Base-by-base conservation (phyloP, 2,329 filamentous ascomycete species). In the Colletotrichum plurivorum region DNA sequence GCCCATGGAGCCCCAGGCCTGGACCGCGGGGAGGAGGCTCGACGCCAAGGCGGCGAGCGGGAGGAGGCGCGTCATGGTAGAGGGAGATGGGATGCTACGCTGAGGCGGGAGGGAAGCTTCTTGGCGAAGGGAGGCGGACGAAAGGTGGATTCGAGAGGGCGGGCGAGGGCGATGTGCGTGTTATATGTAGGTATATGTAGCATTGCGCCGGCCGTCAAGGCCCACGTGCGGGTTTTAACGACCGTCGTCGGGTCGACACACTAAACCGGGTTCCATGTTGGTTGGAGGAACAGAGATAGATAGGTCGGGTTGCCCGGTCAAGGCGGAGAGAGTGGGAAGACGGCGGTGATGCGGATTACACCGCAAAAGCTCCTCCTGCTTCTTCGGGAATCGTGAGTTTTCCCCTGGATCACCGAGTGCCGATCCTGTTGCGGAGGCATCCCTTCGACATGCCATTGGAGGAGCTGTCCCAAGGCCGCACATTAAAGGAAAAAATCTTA, bases 1-100 rank as follows among this genome's bases (percentile, higher is more conserved):
- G 70, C 86, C 86, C 69, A 84, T 78, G 8, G 76, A 75, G 13
- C 82, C 82, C 82, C 82, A 84, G 63, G 82, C 82, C 52, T 64
- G 43, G 36, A 68, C 65, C 3, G 20, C 13, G 22, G 71, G 71
- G 16, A 72, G 53, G 20, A 71, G 54, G 22, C 18, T 22, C 41
- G 73, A 70, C n/a, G 73, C 69, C 62, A 77, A 69, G 31, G 74
- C 54, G 27, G 73, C 67, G 54, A 75, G 45, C 16, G 72, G 43
- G 55, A 71, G 31, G 59, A 73, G 53, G 52, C 73, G 75, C 31
- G 71, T 46, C 77, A 78, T 79, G 48, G 49, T 73, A 53, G 43
- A 56, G 58, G 49, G 60, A 27, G 53, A 10, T 20, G 15, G 8
- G 54, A 16, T 60, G 55, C 18, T 46, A 62, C 55, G 16, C 12